Evolutionary conservation across 1,284 basidiomycete genomes (phyloP), one percentile per base, ranked within the genome.

Genomic region (Cryptococcus depauperatus): DNA sequence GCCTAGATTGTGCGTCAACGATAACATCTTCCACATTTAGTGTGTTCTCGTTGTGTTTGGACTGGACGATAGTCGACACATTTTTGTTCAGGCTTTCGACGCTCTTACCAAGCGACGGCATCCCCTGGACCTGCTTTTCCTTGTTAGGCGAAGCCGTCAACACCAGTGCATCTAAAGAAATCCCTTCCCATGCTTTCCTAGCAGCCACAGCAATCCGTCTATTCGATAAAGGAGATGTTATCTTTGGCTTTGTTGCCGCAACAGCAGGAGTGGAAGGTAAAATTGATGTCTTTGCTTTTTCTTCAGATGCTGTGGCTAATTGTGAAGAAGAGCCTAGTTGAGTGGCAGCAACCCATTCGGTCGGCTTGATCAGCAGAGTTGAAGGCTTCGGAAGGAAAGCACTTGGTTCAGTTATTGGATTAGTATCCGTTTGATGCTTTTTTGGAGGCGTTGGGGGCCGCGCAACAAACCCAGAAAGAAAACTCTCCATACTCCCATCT

Each of bases 251-350:
- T n/a, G n/a, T n/a, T n/a, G n/a, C n/a, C n/a, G n/a, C n/a, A n/a
- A n/a, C n/a, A n/a, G n/a, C n/a, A n/a, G n/a, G n/a, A n/a, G n/a
- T n/a, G n/a, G n/a, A n/a, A n/a, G n/a, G n/a, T n/a, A n/a, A n/a
- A n/a, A n/a, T n/a, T n/a, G n/a, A n/a, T n/a, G n/a, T n/a, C n/a
- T n/a, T n/a, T n/a, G n/a, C n/a, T n/a, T n/a, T n/a, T n/a, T n/a
- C n/a, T n/a, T n/a, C n/a, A n/a, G n/a, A n/a, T n/a, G n/a, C n/a
- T n/a, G n/a, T n/a, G 43, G 47, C 18, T 38, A 44, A 32, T 50
- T 50, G 5, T 41, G 41, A 14, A 46, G 38, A 14, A 44, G 47
- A 6, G 37, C 41, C 9, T 44, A 44, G 44, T 46, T 46, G 29
- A 23, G 46, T 8, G 43, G 42, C 33, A 44, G 26, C 29, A 23